Evolutionary conservation across 345 rosid genomes (phyloP).

Genomic region (Euphorbia peplus): DNA sequence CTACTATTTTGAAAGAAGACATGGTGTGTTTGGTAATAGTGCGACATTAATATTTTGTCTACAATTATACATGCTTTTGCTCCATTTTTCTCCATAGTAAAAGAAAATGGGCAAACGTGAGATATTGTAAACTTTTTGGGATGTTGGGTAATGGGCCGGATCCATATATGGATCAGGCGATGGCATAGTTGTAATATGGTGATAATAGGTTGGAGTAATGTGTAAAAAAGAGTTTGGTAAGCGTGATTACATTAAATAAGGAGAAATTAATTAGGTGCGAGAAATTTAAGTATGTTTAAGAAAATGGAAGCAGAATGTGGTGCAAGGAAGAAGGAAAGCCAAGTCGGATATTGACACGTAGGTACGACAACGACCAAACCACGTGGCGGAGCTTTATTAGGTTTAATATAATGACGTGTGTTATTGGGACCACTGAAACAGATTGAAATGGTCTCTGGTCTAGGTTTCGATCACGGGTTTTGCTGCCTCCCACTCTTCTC

Average conservation of each 20-base stretch:
- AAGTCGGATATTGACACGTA: slow-evolving; percentile 30
- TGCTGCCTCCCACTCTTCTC: not conserved
- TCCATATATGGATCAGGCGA: no score
- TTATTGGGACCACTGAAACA: slow-evolving; percentile 23
- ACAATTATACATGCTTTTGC: no score
- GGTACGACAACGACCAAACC: slow-evolving; percentile 23
- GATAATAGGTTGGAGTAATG: not conserved
- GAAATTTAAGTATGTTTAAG: slow-evolving; percentile 14
- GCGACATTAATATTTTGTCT: no score
- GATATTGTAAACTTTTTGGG: no score
- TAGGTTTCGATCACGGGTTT: no score
- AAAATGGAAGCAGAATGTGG: slow-evolving; percentile 28
- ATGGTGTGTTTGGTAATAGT: no score
- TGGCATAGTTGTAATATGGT: not conserved
- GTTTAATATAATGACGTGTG: slow-evolving; percentile 24
- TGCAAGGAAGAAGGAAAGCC: slow-evolving; percentile 18
- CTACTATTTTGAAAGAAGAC: no score
- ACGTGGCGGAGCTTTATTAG: slow-evolving; percentile 30
- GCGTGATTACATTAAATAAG: not conserved
- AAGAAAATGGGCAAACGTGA: no score
- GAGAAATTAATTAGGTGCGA: no score
- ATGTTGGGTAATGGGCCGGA: no score
- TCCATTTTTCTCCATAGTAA: no score
- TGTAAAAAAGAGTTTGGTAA: not conserved
- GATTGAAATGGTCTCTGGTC: slow-evolving; percentile 1